Base-by-base conservation (phyloP, 139 green algal genomes). In the Coccomyxa sp. region DNA sequence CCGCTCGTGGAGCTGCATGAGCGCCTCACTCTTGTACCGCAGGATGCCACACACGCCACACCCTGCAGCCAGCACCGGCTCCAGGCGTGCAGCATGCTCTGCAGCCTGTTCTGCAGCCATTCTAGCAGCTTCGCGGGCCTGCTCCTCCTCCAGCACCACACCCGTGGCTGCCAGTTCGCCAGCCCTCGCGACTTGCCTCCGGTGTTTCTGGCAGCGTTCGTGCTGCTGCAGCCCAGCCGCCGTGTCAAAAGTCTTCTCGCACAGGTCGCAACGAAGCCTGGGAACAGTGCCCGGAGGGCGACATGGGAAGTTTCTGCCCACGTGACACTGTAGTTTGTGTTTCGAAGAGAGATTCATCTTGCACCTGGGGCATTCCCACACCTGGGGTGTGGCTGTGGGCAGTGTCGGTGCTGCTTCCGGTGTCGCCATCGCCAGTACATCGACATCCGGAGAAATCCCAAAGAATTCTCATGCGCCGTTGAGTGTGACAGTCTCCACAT, bases 311-410 rank as follows among this genome's bases (percentile, higher is more conserved):
- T 58, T 14, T 58, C n/a, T 58, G 44, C 44, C 44, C 44, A 58
- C 44, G 44, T 58, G 44, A 58, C 44, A 58, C 44, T 58, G 44
- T 58, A 58, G 44, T 58, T 58, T 58, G 44, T 58, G 44, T 58
- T 58, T 58, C 44, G 44, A 58, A 58, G 44, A 58, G 44, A 58
- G 44, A 58, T 58, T 58, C 44, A 58, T 58, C 44, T 58, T 58
- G 44, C 44, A 58, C 44, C 44, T 58, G 44, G 44, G 44, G 14
- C 44, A 58, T 58, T 58, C 44, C 44, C 44, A 58, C 44, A 58
- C 44, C 44, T 14, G 44, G 10, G 44, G 44, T 58, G 44, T 58
- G 44, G 44, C 44, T 58, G 44, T 58, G 44, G 14, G 44, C 44
- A 58, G 44, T 14, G 14, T 58, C 44, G 44, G 44, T 58, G 44